These are phyloP conservation scores for Henckelia pumila DNA, from an alignment of 257 asterid species.

Conservation along the genomic window DNA sequence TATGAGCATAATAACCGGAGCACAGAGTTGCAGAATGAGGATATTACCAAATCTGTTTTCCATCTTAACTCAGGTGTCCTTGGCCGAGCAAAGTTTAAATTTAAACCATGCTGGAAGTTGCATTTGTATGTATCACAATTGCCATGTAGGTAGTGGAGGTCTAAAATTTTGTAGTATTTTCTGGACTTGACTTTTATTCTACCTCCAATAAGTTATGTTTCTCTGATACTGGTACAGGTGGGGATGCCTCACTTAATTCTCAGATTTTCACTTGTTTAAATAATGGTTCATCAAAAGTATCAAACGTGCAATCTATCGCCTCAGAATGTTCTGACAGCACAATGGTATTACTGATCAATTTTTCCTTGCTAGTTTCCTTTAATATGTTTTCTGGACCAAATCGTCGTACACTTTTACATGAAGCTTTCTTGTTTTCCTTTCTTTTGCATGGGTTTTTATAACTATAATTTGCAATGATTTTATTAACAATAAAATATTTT, in stretches of 20 bases:
- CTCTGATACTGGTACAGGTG: constrained; percentile 46
- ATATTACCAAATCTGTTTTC: constrained; percentile 32
- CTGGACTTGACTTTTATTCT: constrained; percentile 12
- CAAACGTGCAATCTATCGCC: constrained; percentile 19
- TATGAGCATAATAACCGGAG: constrained; percentile 31
- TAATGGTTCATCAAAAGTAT: constrained; percentile 28
- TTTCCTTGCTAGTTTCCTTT: not conserved
- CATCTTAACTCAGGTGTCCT: constrained; percentile 35
- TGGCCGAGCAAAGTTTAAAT: constrained; percentile 41
- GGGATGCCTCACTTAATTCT: constrained; percentile 56
- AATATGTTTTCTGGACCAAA: constrained; percentile 7
- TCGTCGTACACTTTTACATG: not conserved
- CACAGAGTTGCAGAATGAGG: constrained; percentile 31
- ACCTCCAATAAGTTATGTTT: constrained; percentile 12
- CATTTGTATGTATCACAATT: constrained; percentile 83
- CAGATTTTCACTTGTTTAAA: constrained; percentile 40
- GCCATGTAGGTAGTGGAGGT: constrained; percentile 63
- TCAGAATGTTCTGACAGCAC: constrained; percentile 26
- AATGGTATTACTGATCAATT: constrained; percentile 37
- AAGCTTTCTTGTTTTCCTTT: constrained; percentile 8
- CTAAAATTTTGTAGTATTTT: constrained; percentile 13
- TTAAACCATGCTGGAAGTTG: constrained; percentile 60
- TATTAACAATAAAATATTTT: constrained; percentile 2
- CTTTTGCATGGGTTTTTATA: not conserved
- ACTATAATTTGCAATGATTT: constrained; percentile 11